Evolutionary conservation across 176 grass and related monocot genomes (phyloP), one percentile per base, ranked within the genome.

Genomic region (Paspalum notatum): DNA sequence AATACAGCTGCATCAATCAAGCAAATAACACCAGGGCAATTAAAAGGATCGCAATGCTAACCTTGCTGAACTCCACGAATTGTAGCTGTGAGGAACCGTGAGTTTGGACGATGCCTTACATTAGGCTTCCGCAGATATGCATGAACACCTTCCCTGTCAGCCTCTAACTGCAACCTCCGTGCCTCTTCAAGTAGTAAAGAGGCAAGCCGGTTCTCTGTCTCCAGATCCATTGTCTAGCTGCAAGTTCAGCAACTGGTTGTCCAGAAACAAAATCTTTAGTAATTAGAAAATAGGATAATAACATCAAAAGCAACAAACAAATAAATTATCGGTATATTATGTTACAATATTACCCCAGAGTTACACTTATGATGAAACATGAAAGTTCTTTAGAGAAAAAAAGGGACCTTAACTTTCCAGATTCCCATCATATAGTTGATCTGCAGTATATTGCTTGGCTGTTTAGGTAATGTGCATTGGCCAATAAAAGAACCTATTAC

Each of bases 1-100:
- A 66, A 40, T 72, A 76, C 5, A 76, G 25, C 3, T 52, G 15
- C 42, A 59, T 11, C 63, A 54, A 60, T 71, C 5, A 58, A n/a
- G 9, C 13, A 69, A 67, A 53, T 27, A 59, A 32, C 60, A 68
- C 8, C 16, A 76, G 44, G 18, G 42, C 7, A 71, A 24, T 44
- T 24, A 32, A 39, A 37, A 62, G 13, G 26, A 87, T 10, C 13
- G 77, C 6, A 8, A 63, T 75, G 24, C 56, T 86, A 82, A 97
- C 94, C 91, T 97, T 97, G 94, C 41, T 97, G 91, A 71, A 94
- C 91, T 81, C 94, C 94, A 70, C 89, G 91, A 70, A 97, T 87
- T 68, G 94, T 97, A 4, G 94, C 94, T 48, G 94, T 94, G 18
- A 97, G 94, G 32, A 97, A 97, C 13, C 94, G 85, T 8, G 95